phyloP scores from a whole-genome alignment of 2,329 filamentous ascomycete species.

The Trichoderma sp. region DNA sequence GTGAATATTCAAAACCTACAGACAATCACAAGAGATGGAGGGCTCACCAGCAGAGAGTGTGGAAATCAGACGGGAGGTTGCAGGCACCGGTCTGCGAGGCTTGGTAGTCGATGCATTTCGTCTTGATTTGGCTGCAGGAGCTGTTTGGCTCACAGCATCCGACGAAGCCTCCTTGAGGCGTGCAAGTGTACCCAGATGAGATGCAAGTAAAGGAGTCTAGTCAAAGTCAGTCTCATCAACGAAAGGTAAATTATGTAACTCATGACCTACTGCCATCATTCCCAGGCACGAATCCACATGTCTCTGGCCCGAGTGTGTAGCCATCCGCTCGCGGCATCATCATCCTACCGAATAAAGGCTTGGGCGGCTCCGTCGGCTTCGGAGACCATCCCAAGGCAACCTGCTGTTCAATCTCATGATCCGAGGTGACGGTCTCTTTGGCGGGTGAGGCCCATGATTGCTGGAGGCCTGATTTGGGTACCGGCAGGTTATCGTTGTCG shows the following conservation, averaged over 20 bases:
- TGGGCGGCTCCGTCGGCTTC: constrained; percentile 39
- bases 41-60: constrained; percentile 44
- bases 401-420: constrained; percentile 32
- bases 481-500: constrained; percentile 34
- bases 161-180: constrained; percentile 34
- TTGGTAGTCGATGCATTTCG: constrained; percentile 40
- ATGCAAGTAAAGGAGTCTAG: constrained; percentile 40
- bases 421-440: constrained; percentile 34
- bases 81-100: constrained; percentile 36
- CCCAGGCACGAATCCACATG: constrained; percentile 39
- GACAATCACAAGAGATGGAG: not conserved
- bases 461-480: constrained; percentile 33
- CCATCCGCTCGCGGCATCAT: constrained; percentile 37
- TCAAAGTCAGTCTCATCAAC: not conserved
- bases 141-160: constrained; percentile 41
- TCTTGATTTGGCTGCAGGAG: constrained; percentile 40
- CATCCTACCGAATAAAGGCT: constrained; percentile 38
- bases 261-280: constrained; percentile 38
- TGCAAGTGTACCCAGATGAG: constrained; percentile 36
- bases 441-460: constrained; percentile 38
- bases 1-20: not conserved
- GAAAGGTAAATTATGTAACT: not conserved
- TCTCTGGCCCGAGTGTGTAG: constrained; percentile 37
- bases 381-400: constrained; percentile 41
- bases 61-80: constrained; percentile 37